Percentiles rank a stretch among this genome's conserved stretches.
Conservation (phyloP, 2,329 filamentous ascomycete species). For the Exophiala sideris region DNA sequence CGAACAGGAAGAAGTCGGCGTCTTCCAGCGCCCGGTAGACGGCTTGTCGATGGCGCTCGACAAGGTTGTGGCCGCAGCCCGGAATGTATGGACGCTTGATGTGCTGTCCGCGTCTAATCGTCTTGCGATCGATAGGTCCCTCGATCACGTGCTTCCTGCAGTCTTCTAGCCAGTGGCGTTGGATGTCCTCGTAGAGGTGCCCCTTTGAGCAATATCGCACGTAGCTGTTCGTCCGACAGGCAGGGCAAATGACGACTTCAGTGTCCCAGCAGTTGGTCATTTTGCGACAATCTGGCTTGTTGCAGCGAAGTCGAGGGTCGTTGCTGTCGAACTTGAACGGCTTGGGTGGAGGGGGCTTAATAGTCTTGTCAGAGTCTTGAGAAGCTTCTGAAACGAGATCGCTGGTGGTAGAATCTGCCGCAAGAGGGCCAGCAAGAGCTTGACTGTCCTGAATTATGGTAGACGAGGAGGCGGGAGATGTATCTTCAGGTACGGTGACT, state of each 20-base stretch:
- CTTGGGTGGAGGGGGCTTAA: neutral
- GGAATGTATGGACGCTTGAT: conserved; percentile 16
- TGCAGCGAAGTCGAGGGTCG: conserved; percentile 41
- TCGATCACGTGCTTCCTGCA: conserved; percentile 15
- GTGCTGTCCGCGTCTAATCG: conserved; percentile 14
- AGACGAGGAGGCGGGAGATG: too few species aligned
- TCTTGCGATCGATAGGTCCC: conserved; percentile 20
- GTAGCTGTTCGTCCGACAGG: conserved; percentile 39
- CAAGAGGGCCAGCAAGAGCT: too few species aligned
- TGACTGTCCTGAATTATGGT: too few species aligned
- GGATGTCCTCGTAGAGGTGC: conserved; percentile 36
- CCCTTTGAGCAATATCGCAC: conserved; percentile 39
- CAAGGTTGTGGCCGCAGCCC: conserved; percentile 31
- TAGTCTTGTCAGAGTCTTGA: neutral
- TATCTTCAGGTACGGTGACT: too few species aligned
- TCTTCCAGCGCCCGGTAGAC: conserved; percentile 24
- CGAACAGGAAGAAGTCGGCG: conserved; percentile 25
- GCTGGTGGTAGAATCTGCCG: too few species aligned
- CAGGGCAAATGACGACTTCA: conserved; percentile 36
- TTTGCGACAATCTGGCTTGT: conserved; percentile 29
- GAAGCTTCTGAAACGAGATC: too few species aligned
- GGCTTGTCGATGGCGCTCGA: conserved; percentile 34
- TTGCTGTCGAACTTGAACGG: conserved; percentile 47
- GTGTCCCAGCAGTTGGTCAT: conserved; percentile 33
- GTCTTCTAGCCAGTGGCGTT: conserved; percentile 34